Base-by-base conservation (phyloP, 345 rosid genomes). In the Gossypioides kirkii region DNA sequence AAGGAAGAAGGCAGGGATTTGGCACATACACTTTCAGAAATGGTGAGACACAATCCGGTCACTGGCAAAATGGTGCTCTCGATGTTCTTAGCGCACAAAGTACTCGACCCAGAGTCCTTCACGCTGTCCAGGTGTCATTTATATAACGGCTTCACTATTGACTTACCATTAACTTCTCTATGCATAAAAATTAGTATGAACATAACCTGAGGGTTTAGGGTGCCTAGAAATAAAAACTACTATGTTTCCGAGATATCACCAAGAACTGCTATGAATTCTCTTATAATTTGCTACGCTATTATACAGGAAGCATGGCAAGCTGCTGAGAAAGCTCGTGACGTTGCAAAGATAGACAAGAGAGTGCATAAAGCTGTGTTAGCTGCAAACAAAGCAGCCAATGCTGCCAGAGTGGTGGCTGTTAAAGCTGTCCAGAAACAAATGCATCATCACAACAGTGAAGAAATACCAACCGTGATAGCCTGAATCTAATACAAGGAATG, bases 1-100 rank as follows among this genome's bases (percentile, higher is more conserved):
- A 91, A 75, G 94, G 97, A 58, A 89, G 86, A 81, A 89, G 92
- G 86, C 92, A 91, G 82, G 94, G 97, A 45, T 84, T 86, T 52
- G 97, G 97, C 66, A 82, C 86, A 86, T 91, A 91, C 78, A 85
- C 88, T 47, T 91, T 89, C 78, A 83, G 88, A 63, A 89, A 79
- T 64, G 94, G 97, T 22, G 91, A 91, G 73, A 84, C 85, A 73
- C 91, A 86, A 73, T 83, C 82, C 62, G 97, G 97, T 52, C 92
- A 89, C 46, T 91, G 94, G 97, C 81, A 88, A 76, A 84, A 88
- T 47, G 92, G 85, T 38, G 61, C 77, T 73, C 82, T 87, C 28
- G 80, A 79, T 69, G 61, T 67, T 53, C 75, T 62, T 46, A 60
- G 77, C 49, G 6, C 78, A 61, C 78, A 74, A 61, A 78, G 73